These are phyloP conservation scores for Ophiostoma populinum DNA, from an alignment of 2,329 filamentous ascomycete species.

Conservation along the genomic window DNA sequence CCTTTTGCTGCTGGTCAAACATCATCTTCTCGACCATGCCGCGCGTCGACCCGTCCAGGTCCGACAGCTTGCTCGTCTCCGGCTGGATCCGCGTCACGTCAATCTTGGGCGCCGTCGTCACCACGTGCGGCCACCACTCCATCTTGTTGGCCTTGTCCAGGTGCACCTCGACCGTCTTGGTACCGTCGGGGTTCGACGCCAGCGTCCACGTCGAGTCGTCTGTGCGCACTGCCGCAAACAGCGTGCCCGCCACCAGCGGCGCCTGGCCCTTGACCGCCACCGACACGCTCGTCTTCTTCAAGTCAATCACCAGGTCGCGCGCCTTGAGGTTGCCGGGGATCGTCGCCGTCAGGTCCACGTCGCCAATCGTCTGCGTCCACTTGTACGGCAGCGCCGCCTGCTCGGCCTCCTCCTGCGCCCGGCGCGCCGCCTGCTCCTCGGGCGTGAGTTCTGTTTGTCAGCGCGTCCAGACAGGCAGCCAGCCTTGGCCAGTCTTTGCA, in stretches of 20 bases:
- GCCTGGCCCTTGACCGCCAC: slow-evolving; percentile 80
- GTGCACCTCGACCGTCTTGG: slow-evolving; percentile 13
- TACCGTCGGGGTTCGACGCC: slow-evolving; percentile 15
- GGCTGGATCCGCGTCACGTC: slow-evolving; percentile 91
- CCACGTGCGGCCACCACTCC: slow-evolving; percentile 95
- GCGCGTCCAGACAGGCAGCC: no score
- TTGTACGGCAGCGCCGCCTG: slow-evolving; percentile 89
- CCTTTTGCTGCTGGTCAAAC: slow-evolving; percentile 96
- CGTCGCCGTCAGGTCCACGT: slow-evolving; percentile 63
- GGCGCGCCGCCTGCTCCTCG: slow-evolving; percentile 39
- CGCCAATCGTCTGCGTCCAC: slow-evolving; percentile 85
- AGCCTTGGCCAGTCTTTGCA: no score
- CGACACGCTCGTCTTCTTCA: slow-evolving; percentile 62
- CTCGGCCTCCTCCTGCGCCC: slow-evolving; percentile 64
- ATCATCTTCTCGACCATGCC: slow-evolving; percentile 99
- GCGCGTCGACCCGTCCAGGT: slow-evolving; percentile 86
- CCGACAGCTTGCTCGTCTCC: slow-evolving; percentile 78
- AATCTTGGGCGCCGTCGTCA: slow-evolving; percentile 74
- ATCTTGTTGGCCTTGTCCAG: slow-evolving; percentile 56
- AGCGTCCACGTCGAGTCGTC: slow-evolving; percentile 96
- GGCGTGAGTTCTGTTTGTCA: slow-evolving; percentile 29
- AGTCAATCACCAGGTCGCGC: slow-evolving; percentile 63
- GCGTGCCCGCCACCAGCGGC: slow-evolving; percentile 70
- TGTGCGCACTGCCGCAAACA: slow-evolving; percentile 60
- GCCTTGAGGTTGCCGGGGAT: slow-evolving; percentile 74